Percentiles rank a stretch among this genome's conserved stretches.
phyloP scores from a whole-genome alignment of 192 early-diverging fungal species.

The Rhizophagus sp. region DNA sequence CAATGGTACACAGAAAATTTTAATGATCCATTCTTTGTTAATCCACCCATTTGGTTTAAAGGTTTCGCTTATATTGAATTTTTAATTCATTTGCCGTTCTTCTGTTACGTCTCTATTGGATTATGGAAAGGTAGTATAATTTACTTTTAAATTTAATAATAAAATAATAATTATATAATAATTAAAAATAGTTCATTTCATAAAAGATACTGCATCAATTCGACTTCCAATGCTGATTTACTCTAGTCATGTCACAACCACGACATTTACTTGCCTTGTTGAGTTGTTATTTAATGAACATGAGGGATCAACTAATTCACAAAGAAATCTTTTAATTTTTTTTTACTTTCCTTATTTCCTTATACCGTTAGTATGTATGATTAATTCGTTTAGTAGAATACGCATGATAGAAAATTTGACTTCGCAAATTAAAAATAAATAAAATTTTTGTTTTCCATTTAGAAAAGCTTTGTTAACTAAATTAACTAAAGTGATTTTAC shows the following conservation, averaged over 20 bases:
- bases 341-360: conserved; percentile 72
- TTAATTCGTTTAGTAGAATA: background rate
- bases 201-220: conserved; percentile 21
- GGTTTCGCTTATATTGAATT: conserved; percentile 63
- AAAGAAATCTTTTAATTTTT: conserved; percentile 31
- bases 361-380: conserved; percentile 47
- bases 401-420: background rate
- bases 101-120: conserved; percentile 60
- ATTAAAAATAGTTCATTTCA: background rate
- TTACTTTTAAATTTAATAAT: background rate
- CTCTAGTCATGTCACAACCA: conserved; percentile 73
- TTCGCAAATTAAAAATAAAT: conserved; percentile 12
- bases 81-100: conserved; percentile 68
- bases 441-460: background rate
- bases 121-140: conserved; percentile 52
- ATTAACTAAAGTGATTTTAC: background rate
- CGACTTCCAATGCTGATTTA: conserved; percentile 61
- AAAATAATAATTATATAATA: background rate
- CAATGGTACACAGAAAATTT: conserved; percentile 50
- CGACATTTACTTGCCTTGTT: conserved; percentile 58
- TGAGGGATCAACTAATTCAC: conserved; percentile 33
- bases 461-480: background rate
- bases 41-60: conserved; percentile 60
- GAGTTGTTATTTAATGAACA: conserved; percentile 53
- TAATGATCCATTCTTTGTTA: conserved; percentile 65